Conservation (phyloP, 208 protist species). For the Acanthamoeba castellanii region DNA sequence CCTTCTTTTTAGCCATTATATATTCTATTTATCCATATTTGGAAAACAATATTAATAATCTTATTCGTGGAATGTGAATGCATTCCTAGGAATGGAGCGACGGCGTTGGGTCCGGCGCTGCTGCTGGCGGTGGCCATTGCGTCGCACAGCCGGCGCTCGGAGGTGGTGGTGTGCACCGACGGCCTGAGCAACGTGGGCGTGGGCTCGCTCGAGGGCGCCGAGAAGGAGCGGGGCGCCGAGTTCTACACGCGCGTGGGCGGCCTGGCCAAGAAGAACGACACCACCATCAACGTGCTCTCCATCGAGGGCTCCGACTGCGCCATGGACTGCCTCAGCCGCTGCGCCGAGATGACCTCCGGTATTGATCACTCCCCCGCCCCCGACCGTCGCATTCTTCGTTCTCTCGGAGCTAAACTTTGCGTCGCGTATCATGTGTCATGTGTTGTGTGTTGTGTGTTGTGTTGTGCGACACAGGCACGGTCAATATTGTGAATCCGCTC, state of each 20-base stretch:
- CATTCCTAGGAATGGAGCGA: conserved; percentile 49
- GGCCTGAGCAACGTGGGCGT: conserved; percentile 79
- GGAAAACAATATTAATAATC: no score
- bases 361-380: background rate
- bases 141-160: conserved; percentile 37
- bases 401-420: background rate
- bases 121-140: conserved; percentile 66
- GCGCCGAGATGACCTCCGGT: conserved; percentile 74
- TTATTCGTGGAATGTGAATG: no score
- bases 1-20: background rate
- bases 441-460: background rate
- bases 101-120: conserved; percentile 75
- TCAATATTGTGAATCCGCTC: conserved; percentile 62
- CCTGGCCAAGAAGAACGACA: conserved; percentile 76
- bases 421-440: background rate
- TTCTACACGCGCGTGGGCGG: conserved; percentile 73
- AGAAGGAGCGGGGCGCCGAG: background rate
- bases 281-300: conserved; percentile 74
- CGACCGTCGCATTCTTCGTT: no score
- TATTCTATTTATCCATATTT: background rate
- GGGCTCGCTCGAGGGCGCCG: conserved; percentile 36
- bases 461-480: background rate
- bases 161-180: conserved; percentile 79
- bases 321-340: conserved; percentile 52
- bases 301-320: conserved; percentile 76